phyloP scores from a whole-genome alignment of 768 basidiomycete genomes.

The Mrakia hoshinonis region DNA sequence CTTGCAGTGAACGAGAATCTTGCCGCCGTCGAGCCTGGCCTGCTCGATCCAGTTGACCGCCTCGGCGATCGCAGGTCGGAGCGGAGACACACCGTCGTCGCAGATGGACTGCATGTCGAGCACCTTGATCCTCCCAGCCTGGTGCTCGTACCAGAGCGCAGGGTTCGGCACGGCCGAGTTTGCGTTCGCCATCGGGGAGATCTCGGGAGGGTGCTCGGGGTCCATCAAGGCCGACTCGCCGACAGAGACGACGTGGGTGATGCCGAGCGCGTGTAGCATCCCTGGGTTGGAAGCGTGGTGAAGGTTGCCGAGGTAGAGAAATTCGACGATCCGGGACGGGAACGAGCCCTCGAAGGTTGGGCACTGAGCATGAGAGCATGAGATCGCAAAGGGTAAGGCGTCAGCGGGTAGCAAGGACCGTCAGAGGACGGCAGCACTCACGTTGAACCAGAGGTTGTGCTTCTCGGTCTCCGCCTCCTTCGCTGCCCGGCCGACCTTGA shows the following conservation, averaged over 20 bases:
- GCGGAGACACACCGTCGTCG: conserved; percentile 92
- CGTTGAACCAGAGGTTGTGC: conserved; percentile 22
- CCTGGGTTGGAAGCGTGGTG: conserved; percentile 89
- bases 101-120: conserved; percentile 50
- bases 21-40: conserved; percentile 71
- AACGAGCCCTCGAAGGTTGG: conserved; percentile 79
- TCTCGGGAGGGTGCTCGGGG: conserved; percentile 40
- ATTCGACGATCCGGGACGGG: conserved; percentile 83
- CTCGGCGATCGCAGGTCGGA: conserved; percentile 76
- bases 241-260: conserved; percentile 93
- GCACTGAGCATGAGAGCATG: neutral
- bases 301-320: conserved; percentile 87
- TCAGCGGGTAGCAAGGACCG: too few species aligned
- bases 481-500: neutral
- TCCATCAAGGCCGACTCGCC: conserved; percentile 88
- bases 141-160: conserved; percentile 25
- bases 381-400: too few species aligned
- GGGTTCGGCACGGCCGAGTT: conserved; percentile 3
- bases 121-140: conserved; percentile 27
- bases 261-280: conserved; percentile 86
- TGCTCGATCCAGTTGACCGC: conserved; percentile 91
- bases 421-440: too few species aligned
- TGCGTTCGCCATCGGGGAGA: neutral
- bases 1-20: conserved; percentile 90
- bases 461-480: conserved; percentile 6